A percentile compares a stretch with the other conserved stretches of the same genome.
Evolutionary conservation across 352 stramenopile species (phyloP).

Genomic region (Albugo candida): DNA sequence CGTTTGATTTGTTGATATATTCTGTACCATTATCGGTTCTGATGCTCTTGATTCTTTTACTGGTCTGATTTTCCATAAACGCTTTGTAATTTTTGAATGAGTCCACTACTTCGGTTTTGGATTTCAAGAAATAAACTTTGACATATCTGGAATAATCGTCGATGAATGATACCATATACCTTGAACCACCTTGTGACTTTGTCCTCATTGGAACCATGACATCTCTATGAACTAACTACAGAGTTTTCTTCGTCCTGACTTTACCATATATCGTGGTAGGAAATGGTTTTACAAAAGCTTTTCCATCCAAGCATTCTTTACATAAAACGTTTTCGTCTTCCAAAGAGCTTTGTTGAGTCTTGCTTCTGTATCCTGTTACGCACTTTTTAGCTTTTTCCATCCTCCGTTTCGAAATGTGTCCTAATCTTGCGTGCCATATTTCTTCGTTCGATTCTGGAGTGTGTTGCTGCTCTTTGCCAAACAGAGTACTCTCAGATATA

Average conservation of each 20-base stretch:
- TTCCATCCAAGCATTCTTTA: not conserved
- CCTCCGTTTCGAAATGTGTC: too few species aligned
- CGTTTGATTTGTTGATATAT: constrained; percentile 10
- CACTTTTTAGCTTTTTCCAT: too few species aligned
- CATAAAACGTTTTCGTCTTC: not conserved
- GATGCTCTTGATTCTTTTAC: constrained; percentile 9
- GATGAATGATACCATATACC: constrained; percentile 7
- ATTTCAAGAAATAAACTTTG: constrained; percentile 9
- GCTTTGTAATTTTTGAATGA: constrained; percentile 6
- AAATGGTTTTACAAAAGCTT: not conserved
- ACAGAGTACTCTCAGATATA: too few species aligned
- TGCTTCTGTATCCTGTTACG: too few species aligned
- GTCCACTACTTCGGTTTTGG: constrained; percentile 6
- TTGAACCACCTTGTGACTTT: not conserved
- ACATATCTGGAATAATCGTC: constrained; percentile 9
- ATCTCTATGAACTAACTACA: not conserved
- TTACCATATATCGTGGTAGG: not conserved
- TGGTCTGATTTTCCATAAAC: constrained; percentile 9
- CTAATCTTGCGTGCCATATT: too few species aligned
- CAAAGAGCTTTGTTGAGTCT: not conserved
- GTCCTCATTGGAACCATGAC: not conserved
- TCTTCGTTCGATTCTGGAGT: too few species aligned
- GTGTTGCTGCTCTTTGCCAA: too few species aligned
- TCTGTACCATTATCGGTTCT: constrained; percentile 16
- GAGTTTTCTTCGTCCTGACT: not conserved